phyloP scores from a whole-genome alignment of 768 basidiomycete species.

The Lentinula guzmanii region DNA sequence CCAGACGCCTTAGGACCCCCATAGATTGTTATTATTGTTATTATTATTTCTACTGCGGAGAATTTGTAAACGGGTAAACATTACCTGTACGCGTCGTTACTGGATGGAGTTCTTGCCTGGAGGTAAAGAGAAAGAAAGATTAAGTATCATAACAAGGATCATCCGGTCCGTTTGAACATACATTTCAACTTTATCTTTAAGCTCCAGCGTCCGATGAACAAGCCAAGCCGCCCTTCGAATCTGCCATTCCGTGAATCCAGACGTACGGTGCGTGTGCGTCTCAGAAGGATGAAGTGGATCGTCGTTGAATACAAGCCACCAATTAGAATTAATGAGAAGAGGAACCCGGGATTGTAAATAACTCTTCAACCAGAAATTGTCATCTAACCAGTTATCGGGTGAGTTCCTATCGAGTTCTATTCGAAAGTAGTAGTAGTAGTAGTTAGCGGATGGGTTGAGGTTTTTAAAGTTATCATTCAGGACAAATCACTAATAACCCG shows the following conservation, averaged over 20 bases:
- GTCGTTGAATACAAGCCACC: constrained; percentile 88
- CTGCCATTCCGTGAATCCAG: constrained; percentile 68
- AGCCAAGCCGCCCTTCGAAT: constrained; percentile 82
- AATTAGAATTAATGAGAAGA: constrained; percentile 86
- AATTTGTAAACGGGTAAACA: no score
- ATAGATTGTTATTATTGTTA: no score
- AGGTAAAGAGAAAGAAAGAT: constrained; percentile 8
- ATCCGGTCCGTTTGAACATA: constrained; percentile 23
- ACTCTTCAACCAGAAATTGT: constrained; percentile 86
- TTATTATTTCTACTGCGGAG: no score
- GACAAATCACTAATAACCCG: constrained; percentile 16
- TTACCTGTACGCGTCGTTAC: constrained; percentile 68
- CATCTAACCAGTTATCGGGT: constrained; percentile 90
- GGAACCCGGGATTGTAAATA: constrained; percentile 88
- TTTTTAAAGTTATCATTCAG: background rate
- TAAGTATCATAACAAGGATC: background rate
- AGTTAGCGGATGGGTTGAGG: constrained; percentile 12
- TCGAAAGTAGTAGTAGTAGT: background rate
- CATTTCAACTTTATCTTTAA: constrained; percentile 62
- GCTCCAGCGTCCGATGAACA: constrained; percentile 62
- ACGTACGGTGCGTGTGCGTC: constrained; percentile 19
- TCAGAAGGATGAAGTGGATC: constrained; percentile 33
- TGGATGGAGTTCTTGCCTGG: constrained; percentile 63
- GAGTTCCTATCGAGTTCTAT: constrained; percentile 77
- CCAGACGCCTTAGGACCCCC: constrained; percentile 46